phyloP scores from a whole-genome alignment of 2,329 filamentous ascomycete species.

The Fonsecaea nubica region DNA sequence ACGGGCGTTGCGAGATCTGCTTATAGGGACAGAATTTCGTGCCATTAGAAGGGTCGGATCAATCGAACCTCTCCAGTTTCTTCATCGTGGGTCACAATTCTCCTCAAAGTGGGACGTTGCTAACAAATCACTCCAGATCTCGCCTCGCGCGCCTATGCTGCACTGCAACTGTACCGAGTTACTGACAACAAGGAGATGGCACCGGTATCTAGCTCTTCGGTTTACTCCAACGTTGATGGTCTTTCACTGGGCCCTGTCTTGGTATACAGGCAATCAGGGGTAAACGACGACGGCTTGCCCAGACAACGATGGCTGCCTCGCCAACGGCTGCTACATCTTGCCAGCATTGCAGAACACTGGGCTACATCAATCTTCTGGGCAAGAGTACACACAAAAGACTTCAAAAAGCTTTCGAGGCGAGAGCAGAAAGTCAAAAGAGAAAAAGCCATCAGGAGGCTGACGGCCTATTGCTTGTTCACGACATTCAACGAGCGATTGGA shows the following conservation, averaged over 20 bases:
- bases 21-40: conserved; percentile 7
- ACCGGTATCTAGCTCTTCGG: background rate
- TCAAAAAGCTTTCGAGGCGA: conserved; percentile 13
- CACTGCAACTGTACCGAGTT: conserved; percentile 19
- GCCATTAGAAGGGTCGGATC: background rate
- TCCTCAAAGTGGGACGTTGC: background rate
- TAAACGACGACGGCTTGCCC: background rate
- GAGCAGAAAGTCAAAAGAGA: conserved; percentile 4
- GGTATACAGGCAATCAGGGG: conserved; percentile 13
- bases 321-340: conserved; percentile 1
- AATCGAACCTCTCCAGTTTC: conserved; percentile 15
- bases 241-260: conserved; percentile 21
- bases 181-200: background rate
- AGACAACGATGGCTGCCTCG: background rate
- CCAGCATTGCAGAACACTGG: conserved; percentile 3
- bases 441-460: conserved; percentile 9
- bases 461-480: conserved; percentile 29
- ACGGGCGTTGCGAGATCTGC: conserved; percentile 10
- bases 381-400: background rate
- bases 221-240: background rate
- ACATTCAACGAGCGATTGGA: conserved; percentile 22
- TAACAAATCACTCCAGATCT: conserved; percentile 27
- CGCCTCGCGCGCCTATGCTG: conserved; percentile 27
- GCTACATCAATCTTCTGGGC: conserved; percentile 5
- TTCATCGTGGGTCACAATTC: conserved; percentile 21